Conservation (phyloP, 1,284 basidiomycete genomes). For the Cyathus pygmaeus region DNA sequence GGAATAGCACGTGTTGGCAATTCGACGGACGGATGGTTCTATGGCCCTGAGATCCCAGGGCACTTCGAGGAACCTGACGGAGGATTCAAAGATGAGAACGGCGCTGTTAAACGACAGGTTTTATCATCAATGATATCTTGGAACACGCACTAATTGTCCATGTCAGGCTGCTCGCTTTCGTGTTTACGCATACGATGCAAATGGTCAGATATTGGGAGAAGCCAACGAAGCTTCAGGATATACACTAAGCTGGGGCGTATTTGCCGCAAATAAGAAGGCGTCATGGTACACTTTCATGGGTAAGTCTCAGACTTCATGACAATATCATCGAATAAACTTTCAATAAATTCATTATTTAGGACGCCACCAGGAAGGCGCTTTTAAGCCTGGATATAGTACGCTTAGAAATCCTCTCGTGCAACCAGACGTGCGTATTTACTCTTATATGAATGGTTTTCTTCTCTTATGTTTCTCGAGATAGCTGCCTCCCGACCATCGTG, state of each 20-base stretch:
- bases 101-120: slow-evolving; percentile 22
- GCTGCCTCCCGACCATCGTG: slow-evolving; percentile 14
- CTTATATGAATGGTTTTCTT: not conserved
- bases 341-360: not conserved
- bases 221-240: slow-evolving; percentile 15
- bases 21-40: slow-evolving; percentile 6
- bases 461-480: not conserved
- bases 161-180: slow-evolving; percentile 27
- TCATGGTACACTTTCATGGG: slow-evolving; percentile 1
- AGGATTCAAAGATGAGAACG: slow-evolving; percentile 25
- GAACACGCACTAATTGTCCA: not conserved
- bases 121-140: not conserved
- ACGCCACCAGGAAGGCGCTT: not conserved
- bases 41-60: slow-evolving; percentile 6
- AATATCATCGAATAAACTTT: not conserved
- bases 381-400: not conserved
- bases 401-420: slow-evolving; percentile 17
- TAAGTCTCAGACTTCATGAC: not conserved
- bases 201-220: slow-evolving; percentile 20
- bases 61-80: slow-evolving; percentile 11
- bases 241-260: slow-evolving; percentile 18
- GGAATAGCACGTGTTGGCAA: slow-evolving; percentile 26
- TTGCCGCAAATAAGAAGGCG: slow-evolving; percentile 27
- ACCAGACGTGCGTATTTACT: not conserved
- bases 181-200: slow-evolving; percentile 18